Conservation (phyloP, 331 rosid genomes). For the Saraca asoca region DNA sequence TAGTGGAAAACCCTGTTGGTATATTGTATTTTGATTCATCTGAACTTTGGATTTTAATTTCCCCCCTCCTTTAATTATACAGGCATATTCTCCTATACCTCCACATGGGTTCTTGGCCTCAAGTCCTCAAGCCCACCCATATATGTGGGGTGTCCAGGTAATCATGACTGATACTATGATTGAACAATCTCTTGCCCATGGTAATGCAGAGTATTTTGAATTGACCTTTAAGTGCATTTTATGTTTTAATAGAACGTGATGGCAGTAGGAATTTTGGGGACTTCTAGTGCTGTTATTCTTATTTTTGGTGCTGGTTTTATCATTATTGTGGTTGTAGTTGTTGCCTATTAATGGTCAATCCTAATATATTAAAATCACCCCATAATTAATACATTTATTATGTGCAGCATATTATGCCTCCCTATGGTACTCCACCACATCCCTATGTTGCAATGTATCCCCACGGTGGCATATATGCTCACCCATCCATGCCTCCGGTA, state of each 20-base stretch:
- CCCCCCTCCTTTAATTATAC: conserved; percentile 30
- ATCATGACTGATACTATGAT: conserved; percentile 1
- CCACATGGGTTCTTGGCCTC: conserved; percentile 93
- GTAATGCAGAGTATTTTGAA: neutral
- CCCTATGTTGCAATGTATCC: conserved; percentile 99
- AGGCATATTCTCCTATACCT: conserved; percentile 97
- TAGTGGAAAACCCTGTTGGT: conserved; percentile 29
- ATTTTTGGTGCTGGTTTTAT: neutral
- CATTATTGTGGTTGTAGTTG: neutral
- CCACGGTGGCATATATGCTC: conserved; percentile 97
- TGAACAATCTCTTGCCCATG: conserved; percentile 13
- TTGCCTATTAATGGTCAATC: neutral
- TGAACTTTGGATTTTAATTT: conserved; percentile 40
- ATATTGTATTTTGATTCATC: conserved; percentile 27
- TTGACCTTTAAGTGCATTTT: conserved; percentile 1
- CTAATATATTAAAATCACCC: conserved; percentile 19
- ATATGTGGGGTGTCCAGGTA: conserved; percentile 99
- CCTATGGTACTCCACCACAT: conserved; percentile 98
- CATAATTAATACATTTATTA: neutral
- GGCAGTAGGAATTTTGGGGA: neutral
- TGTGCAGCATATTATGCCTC: conserved; percentile 95
- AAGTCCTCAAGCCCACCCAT: conserved; percentile 93
- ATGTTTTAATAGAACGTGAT: neutral
- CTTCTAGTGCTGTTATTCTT: conserved; percentile 14
- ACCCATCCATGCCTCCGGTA: conserved; percentile 98